Evolutionary conservation across 2,329 filamentous ascomycete species (phyloP).

Genomic region (Sporothrix globosa): DNA sequence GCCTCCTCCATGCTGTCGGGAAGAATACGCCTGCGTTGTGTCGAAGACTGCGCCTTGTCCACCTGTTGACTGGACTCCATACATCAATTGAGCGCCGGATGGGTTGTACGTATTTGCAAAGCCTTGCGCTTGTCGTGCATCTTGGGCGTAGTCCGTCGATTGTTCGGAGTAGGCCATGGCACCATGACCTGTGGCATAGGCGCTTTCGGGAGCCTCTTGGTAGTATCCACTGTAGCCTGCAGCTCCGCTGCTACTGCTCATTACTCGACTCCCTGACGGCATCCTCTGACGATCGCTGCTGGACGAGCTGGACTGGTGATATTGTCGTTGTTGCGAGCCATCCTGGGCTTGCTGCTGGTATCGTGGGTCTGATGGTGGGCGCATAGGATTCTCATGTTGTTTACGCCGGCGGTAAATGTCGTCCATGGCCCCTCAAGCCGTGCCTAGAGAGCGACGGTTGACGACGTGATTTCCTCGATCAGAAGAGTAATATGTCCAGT

Average conservation of each 20-base stretch:
- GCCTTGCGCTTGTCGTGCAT: slow-evolving; percentile 58
- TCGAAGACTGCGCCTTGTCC: slow-evolving; percentile 70
- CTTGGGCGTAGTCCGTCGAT: slow-evolving; percentile 62
- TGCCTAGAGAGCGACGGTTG: slow-evolving; percentile 1
- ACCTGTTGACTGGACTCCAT: slow-evolving; percentile 70
- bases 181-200: slow-evolving; percentile 55
- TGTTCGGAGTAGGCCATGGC: slow-evolving; percentile 63
- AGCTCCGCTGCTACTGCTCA: slow-evolving; percentile 56
- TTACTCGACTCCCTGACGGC: neutral
- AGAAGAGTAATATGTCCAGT: neutral
- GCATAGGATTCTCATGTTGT: slow-evolving; percentile 72
- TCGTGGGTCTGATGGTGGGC: slow-evolving; percentile 60
- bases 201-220: slow-evolving; percentile 52
- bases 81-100: slow-evolving; percentile 71
- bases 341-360: slow-evolving; percentile 54
- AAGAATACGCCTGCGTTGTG: slow-evolving; percentile 71
- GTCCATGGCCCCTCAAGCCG: slow-evolving; percentile 62
- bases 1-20: slow-evolving; percentile 73
- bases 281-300: slow-evolving; percentile 32
- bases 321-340: slow-evolving; percentile 53
- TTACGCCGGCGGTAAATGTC: slow-evolving; percentile 72
- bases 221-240: slow-evolving; percentile 64
- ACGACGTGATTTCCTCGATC: neutral
- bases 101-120: slow-evolving; percentile 63
- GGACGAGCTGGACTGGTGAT: slow-evolving; percentile 52